Evolutionary conservation across 176 grass and related monocot genomes (phyloP).

Genomic region (Raddia guianensis): DNA sequence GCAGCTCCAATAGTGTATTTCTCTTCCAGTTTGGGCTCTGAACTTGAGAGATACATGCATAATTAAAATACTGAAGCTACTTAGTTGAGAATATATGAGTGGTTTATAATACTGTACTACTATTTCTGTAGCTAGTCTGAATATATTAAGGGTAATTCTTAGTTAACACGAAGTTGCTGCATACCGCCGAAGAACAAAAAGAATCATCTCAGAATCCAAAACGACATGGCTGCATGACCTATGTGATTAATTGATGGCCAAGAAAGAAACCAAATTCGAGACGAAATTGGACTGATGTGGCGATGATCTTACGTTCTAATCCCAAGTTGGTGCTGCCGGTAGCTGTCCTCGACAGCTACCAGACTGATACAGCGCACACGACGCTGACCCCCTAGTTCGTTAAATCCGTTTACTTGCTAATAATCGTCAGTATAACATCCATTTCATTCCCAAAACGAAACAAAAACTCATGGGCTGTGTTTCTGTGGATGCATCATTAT

Average conservation of each 20-base stretch:
- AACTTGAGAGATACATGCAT: background rate
- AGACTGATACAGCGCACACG: background rate
- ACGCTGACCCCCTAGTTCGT: conserved; percentile 18
- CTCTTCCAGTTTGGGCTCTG: background rate
- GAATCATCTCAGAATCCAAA: conserved; percentile 36
- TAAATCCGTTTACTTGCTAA: conserved; percentile 41
- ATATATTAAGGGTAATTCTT: too few relatives aligned
- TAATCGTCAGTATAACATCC: background rate
- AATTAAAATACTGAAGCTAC: too few relatives aligned
- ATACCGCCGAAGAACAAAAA: conserved; percentile 10
- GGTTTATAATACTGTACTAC: too few relatives aligned
- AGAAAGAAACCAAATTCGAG: conserved; percentile 26
- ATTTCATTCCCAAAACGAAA: background rate
- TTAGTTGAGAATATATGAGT: too few relatives aligned
- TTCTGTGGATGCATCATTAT: background rate
- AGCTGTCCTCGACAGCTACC: conserved; percentile 25
- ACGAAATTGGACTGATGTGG: conserved; percentile 17
- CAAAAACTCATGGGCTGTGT: background rate
- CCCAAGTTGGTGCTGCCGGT: background rate
- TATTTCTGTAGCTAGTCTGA: too few relatives aligned
- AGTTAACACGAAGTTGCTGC: background rate
- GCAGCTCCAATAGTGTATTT: background rate
- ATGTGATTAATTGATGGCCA: background rate
- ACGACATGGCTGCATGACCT: conserved; percentile 36
- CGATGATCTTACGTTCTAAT: conserved; percentile 35